phyloP scores from a whole-genome alignment of 2,329 filamentous ascomycete species.

The Endothia cerciana region DNA sequence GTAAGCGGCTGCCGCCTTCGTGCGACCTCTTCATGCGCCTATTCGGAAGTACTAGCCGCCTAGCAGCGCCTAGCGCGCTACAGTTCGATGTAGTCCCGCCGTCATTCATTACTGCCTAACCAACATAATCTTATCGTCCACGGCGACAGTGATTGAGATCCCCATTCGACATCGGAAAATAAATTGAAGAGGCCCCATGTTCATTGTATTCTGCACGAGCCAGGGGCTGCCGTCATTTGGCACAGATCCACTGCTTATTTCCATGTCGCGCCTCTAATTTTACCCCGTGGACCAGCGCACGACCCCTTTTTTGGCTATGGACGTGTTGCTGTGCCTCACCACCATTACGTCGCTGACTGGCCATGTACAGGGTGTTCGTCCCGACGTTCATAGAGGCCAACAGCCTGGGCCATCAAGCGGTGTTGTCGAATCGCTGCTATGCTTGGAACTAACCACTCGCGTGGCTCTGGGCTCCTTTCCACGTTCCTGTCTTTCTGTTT shows the following conservation, averaged over 20 bases:
- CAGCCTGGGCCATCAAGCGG: background rate
- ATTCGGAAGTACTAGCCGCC: background rate
- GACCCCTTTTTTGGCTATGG: constrained; percentile 20
- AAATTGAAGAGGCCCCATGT: constrained; percentile 11
- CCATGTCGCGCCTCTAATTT: constrained; percentile 20
- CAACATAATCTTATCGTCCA: background rate
- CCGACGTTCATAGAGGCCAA: too few species aligned
- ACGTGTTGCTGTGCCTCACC: constrained; percentile 1
- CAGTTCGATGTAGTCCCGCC: background rate
- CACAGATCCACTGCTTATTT: constrained; percentile 29
- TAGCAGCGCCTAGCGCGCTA: too few species aligned
- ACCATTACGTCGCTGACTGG: background rate
- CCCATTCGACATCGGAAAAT: background rate
- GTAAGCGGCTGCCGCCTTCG: too few species aligned
- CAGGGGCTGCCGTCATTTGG: constrained; percentile 25
- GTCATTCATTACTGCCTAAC: background rate
- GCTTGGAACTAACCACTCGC: background rate
- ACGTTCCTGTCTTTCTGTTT: too few species aligned
- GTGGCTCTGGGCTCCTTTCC: too few species aligned
- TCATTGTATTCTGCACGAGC: constrained; percentile 15
- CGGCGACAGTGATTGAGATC: background rate
- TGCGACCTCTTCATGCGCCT: background rate
- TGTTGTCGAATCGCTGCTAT: background rate
- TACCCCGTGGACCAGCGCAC: constrained; percentile 22
- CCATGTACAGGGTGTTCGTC: background rate